These are phyloP conservation scores for Rhizophagus sp. DNA, from an alignment of 192 early-diverging fungal genomes.

Conservation along the genomic window DNA sequence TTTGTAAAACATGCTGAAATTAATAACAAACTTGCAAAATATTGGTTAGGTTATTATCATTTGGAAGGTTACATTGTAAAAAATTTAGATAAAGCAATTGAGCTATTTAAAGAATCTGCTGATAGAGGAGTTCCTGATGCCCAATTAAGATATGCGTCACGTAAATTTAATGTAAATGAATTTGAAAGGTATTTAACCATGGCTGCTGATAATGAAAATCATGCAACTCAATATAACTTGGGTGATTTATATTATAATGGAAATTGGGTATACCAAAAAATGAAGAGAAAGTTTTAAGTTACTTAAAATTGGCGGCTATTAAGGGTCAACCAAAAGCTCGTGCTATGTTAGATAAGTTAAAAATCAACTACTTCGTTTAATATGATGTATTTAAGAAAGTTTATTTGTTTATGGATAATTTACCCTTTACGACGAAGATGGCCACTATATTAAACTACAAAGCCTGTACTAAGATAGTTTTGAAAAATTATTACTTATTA, in stretches of 20 bases:
- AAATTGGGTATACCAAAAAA: not conserved
- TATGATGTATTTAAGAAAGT: too few species aligned
- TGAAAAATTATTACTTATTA: too few species aligned
- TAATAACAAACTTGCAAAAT: not conserved
- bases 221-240: not conserved
- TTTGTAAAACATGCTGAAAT: too few species aligned
- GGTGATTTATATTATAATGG: conserved; percentile 1
- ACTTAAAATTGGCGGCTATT: conserved; percentile 3
- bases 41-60: not conserved
- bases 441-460: too few species aligned
- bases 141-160: not conserved
- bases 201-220: conserved; percentile 14
- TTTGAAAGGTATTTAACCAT: not conserved
- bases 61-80: not conserved
- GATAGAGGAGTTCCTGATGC: not conserved
- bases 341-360: not conserved
- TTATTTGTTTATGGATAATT: too few species aligned
- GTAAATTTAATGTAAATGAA: not conserved
- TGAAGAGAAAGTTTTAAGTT: not conserved
- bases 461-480: too few species aligned
- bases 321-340: not conserved
- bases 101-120: not conserved
- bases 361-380: too few species aligned
- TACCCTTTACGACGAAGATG: too few species aligned
- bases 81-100: not conserved